phyloP scores from a whole-genome alignment of 169 alveolate species.

The Babesia divergens region DNA sequence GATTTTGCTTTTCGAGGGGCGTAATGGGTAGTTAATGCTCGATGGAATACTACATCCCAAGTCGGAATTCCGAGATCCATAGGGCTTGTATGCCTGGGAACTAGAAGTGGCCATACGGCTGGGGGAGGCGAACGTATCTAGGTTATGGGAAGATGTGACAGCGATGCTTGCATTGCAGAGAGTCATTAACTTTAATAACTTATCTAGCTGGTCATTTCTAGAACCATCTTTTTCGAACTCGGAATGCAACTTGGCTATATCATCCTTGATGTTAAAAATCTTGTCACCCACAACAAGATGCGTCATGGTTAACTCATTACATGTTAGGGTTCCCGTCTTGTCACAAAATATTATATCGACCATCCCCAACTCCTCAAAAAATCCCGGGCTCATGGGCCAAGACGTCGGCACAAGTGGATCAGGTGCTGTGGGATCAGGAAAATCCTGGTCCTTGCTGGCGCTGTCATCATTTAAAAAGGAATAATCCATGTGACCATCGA shows the following conservation, averaged over 20 bases:
- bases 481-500: conserved; percentile 28
- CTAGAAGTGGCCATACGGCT: neutral
- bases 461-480: conserved; percentile 10
- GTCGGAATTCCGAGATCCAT: conserved; percentile 7
- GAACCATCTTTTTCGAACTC: conserved; percentile 10
- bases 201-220: conserved; percentile 4
- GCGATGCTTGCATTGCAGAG: conserved; percentile 20
- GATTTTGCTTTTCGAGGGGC: conserved; percentile 34
- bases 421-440: neutral
- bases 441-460: neutral
- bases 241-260: neutral
- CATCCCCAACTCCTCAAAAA: conserved; percentile 62
- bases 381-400: conserved; percentile 48
- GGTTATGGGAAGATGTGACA: neutral
- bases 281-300: conserved; percentile 22
- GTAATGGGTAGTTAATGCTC: neutral
- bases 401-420: conserved; percentile 6
- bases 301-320: conserved; percentile 26
- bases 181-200: conserved; percentile 22
- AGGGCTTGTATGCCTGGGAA: neutral
- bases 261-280: conserved; percentile 16
- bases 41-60: neutral
- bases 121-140: neutral
- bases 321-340: conserved; percentile 59
- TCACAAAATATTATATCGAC: conserved; percentile 63